phyloP scores from a whole-genome alignment of 2,329 filamentous ascomycete genomes.

The Talaromyces pinophilus region DNA sequence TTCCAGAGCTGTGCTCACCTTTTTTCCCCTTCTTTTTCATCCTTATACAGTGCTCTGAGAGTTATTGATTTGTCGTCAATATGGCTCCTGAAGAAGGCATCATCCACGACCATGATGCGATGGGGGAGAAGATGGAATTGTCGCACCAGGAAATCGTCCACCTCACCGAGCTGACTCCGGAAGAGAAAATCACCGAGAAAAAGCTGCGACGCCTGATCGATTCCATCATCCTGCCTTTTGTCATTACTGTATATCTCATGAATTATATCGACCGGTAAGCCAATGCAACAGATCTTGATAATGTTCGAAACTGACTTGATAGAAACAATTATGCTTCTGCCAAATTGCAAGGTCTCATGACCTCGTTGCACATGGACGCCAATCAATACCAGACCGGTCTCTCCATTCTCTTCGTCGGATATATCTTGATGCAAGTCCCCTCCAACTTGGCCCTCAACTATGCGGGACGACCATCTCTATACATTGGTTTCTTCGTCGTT shows the following conservation, averaged over 20 bases:
- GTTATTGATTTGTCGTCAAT: neutral
- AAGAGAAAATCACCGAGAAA: constrained; percentile 41
- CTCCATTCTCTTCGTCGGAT: constrained; percentile 48
- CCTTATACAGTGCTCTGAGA: neutral
- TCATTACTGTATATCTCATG: constrained; percentile 47
- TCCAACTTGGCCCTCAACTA: constrained; percentile 49
- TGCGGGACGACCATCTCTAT: constrained; percentile 46
- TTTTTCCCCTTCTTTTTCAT: neutral
- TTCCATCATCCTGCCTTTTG: constrained; percentile 42
- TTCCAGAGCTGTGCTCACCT: neutral
- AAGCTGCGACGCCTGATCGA: constrained; percentile 44
- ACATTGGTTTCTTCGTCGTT: constrained; percentile 48
- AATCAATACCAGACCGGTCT: constrained; percentile 46
- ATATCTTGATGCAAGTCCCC: constrained; percentile 51
- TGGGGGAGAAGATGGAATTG: constrained; percentile 29
- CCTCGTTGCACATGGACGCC: constrained; percentile 39
- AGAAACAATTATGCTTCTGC: constrained; percentile 52
- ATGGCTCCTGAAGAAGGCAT: constrained; percentile 15
- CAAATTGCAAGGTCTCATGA: constrained; percentile 45
- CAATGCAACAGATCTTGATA: neutral
- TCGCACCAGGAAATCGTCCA: constrained; percentile 39
- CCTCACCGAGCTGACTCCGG: constrained; percentile 27
- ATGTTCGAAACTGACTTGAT: neutral
- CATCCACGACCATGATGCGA: constrained; percentile 24
- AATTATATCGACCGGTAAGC: constrained; percentile 48